Conservation (phyloP, 2,329 filamentous ascomycete species). For the Orbilia blumenaviensis region DNA sequence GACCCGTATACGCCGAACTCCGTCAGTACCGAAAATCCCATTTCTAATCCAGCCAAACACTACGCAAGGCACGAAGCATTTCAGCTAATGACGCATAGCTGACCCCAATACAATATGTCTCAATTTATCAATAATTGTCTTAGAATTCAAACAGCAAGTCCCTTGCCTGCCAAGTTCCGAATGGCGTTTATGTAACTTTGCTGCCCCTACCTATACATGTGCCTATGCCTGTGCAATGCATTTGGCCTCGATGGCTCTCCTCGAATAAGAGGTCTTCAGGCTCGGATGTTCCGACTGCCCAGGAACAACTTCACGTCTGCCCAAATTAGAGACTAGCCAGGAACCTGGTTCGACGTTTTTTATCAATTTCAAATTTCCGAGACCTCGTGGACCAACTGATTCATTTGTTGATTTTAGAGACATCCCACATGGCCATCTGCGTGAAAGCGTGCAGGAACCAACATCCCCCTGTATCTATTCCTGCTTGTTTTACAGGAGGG, state of each 20-base stretch:
- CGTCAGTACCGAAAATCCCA: conserved; percentile 2
- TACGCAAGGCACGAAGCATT: background rate
- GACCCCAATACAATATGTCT: conserved; percentile 31
- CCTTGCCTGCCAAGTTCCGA: conserved; percentile 49
- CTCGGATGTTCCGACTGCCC: conserved; percentile 34
- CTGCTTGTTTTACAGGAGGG: background rate
- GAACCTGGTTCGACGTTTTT: conserved; percentile 19
- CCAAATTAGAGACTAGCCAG: no score
- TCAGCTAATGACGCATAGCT: conserved; percentile 32
- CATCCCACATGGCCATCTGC: conserved; percentile 20
- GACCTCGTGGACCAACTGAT: conserved; percentile 18
- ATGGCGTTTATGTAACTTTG: conserved; percentile 14
- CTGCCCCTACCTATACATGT: no score
- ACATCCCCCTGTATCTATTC: background rate
- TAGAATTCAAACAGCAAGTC: background rate
- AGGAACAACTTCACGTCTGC: no score
- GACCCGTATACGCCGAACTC: conserved; percentile 43
- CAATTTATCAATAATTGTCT: conserved; percentile 38
- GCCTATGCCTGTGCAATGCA: conserved; percentile 1
- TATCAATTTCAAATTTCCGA: conserved; percentile 29
- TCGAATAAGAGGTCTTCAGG: conserved; percentile 9
- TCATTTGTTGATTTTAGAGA: conserved; percentile 22
- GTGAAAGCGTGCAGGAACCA: conserved; percentile 8
- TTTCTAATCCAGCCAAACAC: conserved; percentile 5
- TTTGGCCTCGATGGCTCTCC: background rate